phyloP scores from a whole-genome alignment of 31 red algal species.

The Asparagopsis taxiformis region DNA sequence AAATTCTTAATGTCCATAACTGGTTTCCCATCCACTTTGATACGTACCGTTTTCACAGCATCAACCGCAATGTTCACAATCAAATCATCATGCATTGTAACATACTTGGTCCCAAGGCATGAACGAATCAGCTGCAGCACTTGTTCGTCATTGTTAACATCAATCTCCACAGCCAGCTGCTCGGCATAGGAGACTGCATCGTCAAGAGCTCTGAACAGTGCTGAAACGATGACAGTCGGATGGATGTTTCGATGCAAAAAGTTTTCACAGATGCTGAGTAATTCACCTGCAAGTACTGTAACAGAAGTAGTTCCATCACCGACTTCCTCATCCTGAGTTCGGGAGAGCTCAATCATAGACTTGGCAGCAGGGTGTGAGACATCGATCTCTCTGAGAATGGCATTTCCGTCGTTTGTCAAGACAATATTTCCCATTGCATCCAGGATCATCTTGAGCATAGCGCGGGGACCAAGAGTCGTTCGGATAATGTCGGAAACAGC shows the following conservation, averaged over 20 bases:
- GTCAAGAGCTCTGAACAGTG: slow-evolving; percentile 80
- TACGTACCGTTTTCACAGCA: slow-evolving; percentile 75
- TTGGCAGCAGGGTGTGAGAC: slow-evolving; percentile 97
- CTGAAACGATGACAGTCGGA: slow-evolving; percentile 93
- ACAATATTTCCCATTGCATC: slow-evolving; percentile 94
- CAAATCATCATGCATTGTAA: slow-evolving; percentile 69
- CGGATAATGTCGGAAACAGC: slow-evolving; percentile 96
- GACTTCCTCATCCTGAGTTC: slow-evolving; percentile 98
- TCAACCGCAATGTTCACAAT: slow-evolving; percentile 76
- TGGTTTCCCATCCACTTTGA: slow-evolving; percentile 46
- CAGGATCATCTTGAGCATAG: slow-evolving; percentile 99
- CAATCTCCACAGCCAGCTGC: slow-evolving; percentile 53
- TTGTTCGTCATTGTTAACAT: slow-evolving; percentile 64
- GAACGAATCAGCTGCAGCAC: slow-evolving; percentile 71
- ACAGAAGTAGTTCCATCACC: slow-evolving; percentile 99
- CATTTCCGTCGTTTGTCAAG: slow-evolving; percentile 96
- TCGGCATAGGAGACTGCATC: slow-evolving; percentile 82
- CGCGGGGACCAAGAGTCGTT: slow-evolving; percentile 95
- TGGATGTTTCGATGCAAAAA: slow-evolving; percentile 89
- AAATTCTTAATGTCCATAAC: slow-evolving; percentile 95
- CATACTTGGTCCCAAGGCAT: slow-evolving; percentile 95
- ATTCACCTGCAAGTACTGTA: slow-evolving; percentile 92
- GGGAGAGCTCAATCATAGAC: slow-evolving; percentile 94
- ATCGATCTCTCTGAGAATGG: slow-evolving; percentile 94
- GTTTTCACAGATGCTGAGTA: slow-evolving; percentile 72